Evolutionary conservation across 805 yeast genomes (phyloP), one percentile per base, ranked within the genome.

Genomic region (Kazachstania africana): DNA sequence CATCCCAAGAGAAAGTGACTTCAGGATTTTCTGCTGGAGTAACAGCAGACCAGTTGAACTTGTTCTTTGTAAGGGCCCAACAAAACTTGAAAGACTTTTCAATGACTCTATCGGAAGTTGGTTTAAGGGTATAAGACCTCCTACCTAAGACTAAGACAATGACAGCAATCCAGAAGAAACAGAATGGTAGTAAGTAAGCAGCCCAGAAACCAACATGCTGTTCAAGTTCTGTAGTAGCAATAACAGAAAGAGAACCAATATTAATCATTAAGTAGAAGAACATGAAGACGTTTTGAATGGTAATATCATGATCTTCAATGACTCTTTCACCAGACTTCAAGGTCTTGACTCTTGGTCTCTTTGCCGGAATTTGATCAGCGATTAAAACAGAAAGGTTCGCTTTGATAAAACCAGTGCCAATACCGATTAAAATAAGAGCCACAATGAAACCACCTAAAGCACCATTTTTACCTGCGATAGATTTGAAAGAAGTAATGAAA

Each of bases 401-500:
- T 53, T 81, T 81, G 50, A 81, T 81, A 44, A 84, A 78, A 48
- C 91, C 91, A 20, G 91, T 76, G 25, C 84, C 88, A 24, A 78
- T 44, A 43, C 88, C 88, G 45, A 81, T 70, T 32, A 73, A 50
- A 36, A 62, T 38, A 30, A 61, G 55, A 17, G 62, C 39, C 12
- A 51, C 48, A 33, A 60, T 47, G 13, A 73, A 71, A 26, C 88
- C 87, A 39, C 75, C 84, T 33, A 73, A 52, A 19, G 81, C 72
- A 18, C 73, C 68, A 15, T 62, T 60, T 16, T 54, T 53, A 23
- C 70, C 60, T 26, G 76, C 64, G 12, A 67, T 60, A 16, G 54
- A 35, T 16, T 85, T 87, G 32, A 79, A 55, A 6, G 87, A 75
- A 19, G 91, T 79, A 36, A 75, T 62, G 49, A 79, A 74, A 31